These are phyloP conservation scores for Amniculicola lignicola DNA, from an alignment of 495 filamentous ascomycete genomes.

Conservation along the genomic window DNA sequence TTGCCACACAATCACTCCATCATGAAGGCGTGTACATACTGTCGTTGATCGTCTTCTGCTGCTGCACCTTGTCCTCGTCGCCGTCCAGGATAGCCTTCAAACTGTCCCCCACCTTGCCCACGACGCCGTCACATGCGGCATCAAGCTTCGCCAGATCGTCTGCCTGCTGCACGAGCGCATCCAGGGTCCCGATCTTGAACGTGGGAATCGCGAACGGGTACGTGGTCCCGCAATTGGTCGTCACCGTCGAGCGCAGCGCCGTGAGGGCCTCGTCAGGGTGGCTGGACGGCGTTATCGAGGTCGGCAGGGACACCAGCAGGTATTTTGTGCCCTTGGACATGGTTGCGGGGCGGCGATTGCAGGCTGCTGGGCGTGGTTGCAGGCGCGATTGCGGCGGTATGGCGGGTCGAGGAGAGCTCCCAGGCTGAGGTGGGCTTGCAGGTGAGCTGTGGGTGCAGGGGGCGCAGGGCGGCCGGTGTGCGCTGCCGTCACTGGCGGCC, in stretches of 20 bases:
- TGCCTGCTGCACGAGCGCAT: slow-evolving; percentile 93
- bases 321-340: slow-evolving; percentile 65
- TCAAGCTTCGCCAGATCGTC: slow-evolving; percentile 92
- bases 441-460: neutral
- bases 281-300: slow-evolving; percentile 66
- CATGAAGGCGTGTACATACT: slow-evolving; percentile 57
- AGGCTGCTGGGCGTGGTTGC: slow-evolving; percentile 7
- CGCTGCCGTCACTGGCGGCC: slow-evolving; percentile 14
- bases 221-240: slow-evolving; percentile 70
- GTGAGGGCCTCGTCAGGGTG: slow-evolving; percentile 77
- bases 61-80: slow-evolving; percentile 73
- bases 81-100: slow-evolving; percentile 74
- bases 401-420: slow-evolving; percentile 11
- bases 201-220: slow-evolving; percentile 79
- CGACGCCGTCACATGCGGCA: slow-evolving; percentile 71
- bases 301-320: slow-evolving; percentile 64
- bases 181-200: slow-evolving; percentile 96
- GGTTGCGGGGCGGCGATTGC: neutral
- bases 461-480: neutral
- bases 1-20: neutral
- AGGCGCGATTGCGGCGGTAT: slow-evolving; percentile 6
- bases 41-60: slow-evolving; percentile 93
- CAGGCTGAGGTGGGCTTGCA: slow-evolving; percentile 9
- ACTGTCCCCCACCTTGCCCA: slow-evolving; percentile 83
- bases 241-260: slow-evolving; percentile 65